phyloP scores from a whole-genome alignment of 1,139 yeast species.

The Maudiozyma humilis region DNA sequence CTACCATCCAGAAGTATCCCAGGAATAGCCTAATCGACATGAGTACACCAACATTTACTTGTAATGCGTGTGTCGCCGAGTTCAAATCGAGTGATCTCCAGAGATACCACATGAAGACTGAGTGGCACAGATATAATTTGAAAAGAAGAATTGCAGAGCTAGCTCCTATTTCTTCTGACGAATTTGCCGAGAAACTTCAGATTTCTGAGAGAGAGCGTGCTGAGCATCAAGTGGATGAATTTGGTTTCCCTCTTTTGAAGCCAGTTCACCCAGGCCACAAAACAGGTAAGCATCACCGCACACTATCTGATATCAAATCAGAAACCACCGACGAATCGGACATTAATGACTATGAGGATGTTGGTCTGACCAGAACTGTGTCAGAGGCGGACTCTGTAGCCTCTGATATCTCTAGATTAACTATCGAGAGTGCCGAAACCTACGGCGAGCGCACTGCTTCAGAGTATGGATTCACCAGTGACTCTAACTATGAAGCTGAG shows the following conservation, averaged over 20 bases:
- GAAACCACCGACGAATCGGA: conserved; percentile 3
- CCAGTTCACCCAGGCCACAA: conserved; percentile 9
- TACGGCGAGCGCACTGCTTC: conserved; percentile 44
- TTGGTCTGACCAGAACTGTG: conserved; percentile 10
- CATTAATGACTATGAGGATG: conserved; percentile 4
- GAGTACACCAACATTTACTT: conserved; percentile 42
- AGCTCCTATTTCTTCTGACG: conserved; percentile 70
- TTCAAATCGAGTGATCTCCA: conserved; percentile 75
- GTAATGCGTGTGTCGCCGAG: conserved; percentile 74
- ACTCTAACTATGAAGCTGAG: conserved; percentile 37
- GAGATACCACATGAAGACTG: conserved; percentile 86
- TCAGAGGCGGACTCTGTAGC: conserved; percentile 51
- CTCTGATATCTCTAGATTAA: conserved; percentile 54
- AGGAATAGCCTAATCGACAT: no score
- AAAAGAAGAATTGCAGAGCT: conserved; percentile 84
- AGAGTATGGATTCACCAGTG: conserved; percentile 40
- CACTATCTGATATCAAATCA: neutral
- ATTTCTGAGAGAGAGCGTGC: conserved; percentile 34
- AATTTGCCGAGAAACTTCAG: conserved; percentile 68
- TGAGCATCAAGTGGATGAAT: conserved; percentile 50
- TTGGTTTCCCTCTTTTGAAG: conserved; percentile 44
- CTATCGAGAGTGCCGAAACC: conserved; percentile 37
- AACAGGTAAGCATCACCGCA: neutral
- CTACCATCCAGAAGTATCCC: no score
- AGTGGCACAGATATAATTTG: conserved; percentile 89